Evolutionary conservation across 805 yeast species (phyloP), one percentile per base, ranked within the genome.

Genomic region (Metschnikowia lunata): DNA sequence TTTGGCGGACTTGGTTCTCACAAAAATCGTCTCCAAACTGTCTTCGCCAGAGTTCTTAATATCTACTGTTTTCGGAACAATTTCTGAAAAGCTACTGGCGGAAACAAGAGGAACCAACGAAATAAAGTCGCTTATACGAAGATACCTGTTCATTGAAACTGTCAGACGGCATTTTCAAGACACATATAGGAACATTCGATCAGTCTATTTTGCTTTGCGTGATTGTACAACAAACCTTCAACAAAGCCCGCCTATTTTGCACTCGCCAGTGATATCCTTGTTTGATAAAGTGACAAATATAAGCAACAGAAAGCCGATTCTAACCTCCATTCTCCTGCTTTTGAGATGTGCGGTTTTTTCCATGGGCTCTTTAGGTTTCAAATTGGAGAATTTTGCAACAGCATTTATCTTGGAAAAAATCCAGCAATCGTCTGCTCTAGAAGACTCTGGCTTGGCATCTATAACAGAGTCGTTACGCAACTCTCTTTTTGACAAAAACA

Each of bases 231-330:
- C 23, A 18, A 18, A 18, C 23, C 23, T 18, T 7, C n/a, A 30
- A 18, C 8, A 28, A 6, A 40, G 29, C 12, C 40, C 45, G 8
- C 30, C 39, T 9, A 32, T 49, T 2, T 30, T 45, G 2, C 42
- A 47, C 27, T 52, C 59, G 9, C 53, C 60, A 5, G 43, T 60
- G 8, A 42, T 59, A 35, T 40, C 46, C 12, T 47, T 61, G 9
- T 6, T 58, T 9, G 55, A 59, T 37, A 48, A 57, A 1, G 11
- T 59, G 26, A 52, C 57, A 8, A 39, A 42, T 26, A 45, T 61
- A 33, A 50, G 55, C 26, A 28, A 34, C 27, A 37, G 56, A 26
- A 56, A 55, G 34, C 61, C 62, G 8, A 35, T 59, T 14, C 37
- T 56, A 10, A 28, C 46, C 11, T 47, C 51, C 2, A 12, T 51